A percentile compares a stretch with the other conserved stretches of the same genome.
Conservation (phyloP, 768 basidiomycete species). For the Fistulinella prunicolor region DNA sequence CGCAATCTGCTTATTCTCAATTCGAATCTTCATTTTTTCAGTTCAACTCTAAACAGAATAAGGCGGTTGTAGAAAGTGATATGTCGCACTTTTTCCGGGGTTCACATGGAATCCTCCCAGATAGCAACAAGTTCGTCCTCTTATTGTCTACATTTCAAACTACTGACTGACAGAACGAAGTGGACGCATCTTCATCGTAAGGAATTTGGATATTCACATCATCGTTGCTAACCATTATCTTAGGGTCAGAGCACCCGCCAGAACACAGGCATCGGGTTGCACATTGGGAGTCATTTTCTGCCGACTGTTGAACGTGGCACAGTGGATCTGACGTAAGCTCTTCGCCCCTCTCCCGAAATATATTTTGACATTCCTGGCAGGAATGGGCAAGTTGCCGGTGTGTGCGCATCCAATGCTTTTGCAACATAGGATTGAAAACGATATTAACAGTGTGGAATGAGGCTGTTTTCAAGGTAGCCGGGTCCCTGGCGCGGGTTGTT, state of each 20-base stretch:
- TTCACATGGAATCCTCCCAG: neutral
- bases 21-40: neutral
- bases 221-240: neutral
- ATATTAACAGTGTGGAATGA: neutral
- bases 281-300: conserved; percentile 77
- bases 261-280: conserved; percentile 71
- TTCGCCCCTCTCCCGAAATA: neutral
- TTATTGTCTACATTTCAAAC: neutral
- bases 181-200: neutral
- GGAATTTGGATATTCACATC: neutral
- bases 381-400: neutral
- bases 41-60: neutral
- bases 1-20: neutral
- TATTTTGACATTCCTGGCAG: neutral
- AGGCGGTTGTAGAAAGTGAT: neutral
- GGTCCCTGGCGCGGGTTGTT: neutral
- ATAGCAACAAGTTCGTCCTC: neutral
- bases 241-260: conserved; percentile 89
- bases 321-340: conserved; percentile 71
- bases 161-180: neutral
- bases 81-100: neutral
- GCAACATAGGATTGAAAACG: neutral
- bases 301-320: conserved; percentile 92
- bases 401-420: neutral
- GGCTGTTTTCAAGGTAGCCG: neutral